Evolutionary conservation across 1,284 basidiomycete genomes (phyloP), one percentile per base, ranked within the genome.

Genomic region (Ustilago esculenta): DNA sequence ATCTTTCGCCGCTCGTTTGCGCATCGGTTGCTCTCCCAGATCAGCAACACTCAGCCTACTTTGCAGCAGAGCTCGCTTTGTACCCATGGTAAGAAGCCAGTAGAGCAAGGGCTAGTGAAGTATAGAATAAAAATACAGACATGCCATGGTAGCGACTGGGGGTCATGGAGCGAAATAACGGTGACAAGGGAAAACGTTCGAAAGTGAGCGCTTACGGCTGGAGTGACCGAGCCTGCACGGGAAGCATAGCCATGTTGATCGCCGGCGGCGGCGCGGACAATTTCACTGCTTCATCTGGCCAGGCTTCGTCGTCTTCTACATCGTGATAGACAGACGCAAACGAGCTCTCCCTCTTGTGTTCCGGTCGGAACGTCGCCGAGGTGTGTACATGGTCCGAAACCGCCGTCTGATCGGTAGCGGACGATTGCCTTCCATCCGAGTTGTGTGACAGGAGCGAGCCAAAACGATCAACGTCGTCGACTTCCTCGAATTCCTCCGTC

Each of bases 251-350:
- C 3, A 51, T 40, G 5, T 27, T 35, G 10, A 55, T 17, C 6
- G 45, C 29, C 3, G 44, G 30, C 2, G 45, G 23, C 3, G 44
- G 30, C 2, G 23, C 12, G 2, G 24, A 11, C 27, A 52, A 7
- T 25, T 43, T 55, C n/a, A 29, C 24, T 21, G 25, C 33, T 33
- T 53, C 49, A 5, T 43, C 41, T 3, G 35, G 27, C 40, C 46
- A 47, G 2, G 5, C 25, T 4, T 34, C 37, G 8, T 49, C 46
- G 3, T 60, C 47, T 20, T 56, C 56, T 14, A 48, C 41, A 21
- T 70, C 57, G 35, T 70, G 53, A 15, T 70, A 70, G 24, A 61
- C 32, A 1, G 56, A 61, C 4, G 43, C 57, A 14, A 56, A 40
- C 0, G 61, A 65, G 8, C 24, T 12, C 15, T 65, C 51, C 27